Conservation (phyloP, 2,329 filamentous ascomycete species). For the Talaromyces verruculosus region DNA sequence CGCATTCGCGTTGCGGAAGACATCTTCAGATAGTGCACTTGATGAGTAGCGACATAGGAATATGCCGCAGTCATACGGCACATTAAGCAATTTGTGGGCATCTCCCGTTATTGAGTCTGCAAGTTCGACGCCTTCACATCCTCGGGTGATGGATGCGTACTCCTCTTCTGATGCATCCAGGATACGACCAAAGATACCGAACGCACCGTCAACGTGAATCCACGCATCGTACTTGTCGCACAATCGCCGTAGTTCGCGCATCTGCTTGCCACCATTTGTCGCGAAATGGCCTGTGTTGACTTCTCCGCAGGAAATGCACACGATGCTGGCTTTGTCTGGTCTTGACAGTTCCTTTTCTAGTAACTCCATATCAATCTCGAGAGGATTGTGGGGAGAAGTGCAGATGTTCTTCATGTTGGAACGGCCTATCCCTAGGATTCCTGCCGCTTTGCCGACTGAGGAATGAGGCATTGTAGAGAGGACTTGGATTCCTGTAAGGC, state of each 20-base stretch:
- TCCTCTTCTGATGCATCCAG: conserved; percentile 56
- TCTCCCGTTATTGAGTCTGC: conserved; percentile 87
- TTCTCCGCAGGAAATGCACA: conserved; percentile 80
- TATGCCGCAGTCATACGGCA: conserved; percentile 90
- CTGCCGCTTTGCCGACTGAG: conserved; percentile 78
- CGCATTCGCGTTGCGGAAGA: conserved; percentile 82
- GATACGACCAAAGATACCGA: conserved; percentile 75
- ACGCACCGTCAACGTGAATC: conserved; percentile 89
- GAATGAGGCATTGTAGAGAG: conserved; percentile 82
- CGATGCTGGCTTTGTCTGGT: conserved; percentile 64
- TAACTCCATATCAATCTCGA: conserved; percentile 66
- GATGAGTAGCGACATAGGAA: conserved; percentile 70
- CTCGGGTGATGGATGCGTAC: conserved; percentile 55
- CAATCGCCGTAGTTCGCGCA: conserved; percentile 62
- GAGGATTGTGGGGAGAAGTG: conserved; percentile 51
- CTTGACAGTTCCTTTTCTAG: conserved; percentile 61
- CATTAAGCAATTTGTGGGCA: conserved; percentile 89
- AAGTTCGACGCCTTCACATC: conserved; percentile 67
- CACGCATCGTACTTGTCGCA: conserved; percentile 75
- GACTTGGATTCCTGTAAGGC: conserved; percentile 68
- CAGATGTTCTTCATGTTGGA: conserved; percentile 63
- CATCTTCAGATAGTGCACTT: conserved; percentile 53
- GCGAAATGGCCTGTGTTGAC: conserved; percentile 87
- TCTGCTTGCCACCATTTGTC: conserved; percentile 58
- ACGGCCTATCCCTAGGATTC: conserved; percentile 75